These are phyloP conservation scores for Lepidium aucheri DNA, from an alignment of 345 rosid genomes.

Conservation along the genomic window DNA sequence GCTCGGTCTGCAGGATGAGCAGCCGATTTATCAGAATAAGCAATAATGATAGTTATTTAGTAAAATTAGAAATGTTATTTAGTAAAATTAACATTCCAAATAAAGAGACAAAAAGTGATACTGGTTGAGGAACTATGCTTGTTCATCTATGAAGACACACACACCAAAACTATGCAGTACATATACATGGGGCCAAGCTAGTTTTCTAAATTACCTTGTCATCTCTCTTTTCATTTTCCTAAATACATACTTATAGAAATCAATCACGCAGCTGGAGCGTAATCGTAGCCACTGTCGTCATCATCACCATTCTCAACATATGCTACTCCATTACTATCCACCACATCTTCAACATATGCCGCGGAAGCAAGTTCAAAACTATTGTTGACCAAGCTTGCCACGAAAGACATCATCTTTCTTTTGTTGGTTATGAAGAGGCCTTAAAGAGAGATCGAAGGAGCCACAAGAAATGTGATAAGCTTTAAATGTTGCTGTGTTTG, in stretches of 20 bases:
- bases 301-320: slow-evolving; percentile 18
- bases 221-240: background rate
- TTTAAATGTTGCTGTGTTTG: slow-evolving; percentile 5
- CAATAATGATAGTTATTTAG: background rate
- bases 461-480: background rate
- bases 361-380: background rate
- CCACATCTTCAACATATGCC: background rate
- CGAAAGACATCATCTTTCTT: background rate
- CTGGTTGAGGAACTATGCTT: background rate
- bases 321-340: background rate
- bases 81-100: background rate
- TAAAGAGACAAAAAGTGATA: background rate
- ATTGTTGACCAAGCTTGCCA: background rate
- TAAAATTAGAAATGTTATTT: background rate
- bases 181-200: background rate
- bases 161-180: background rate
- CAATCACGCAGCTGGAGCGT: slow-evolving; percentile 18
- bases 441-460: background rate
- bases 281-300: slow-evolving; percentile 13
- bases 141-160: background rate
- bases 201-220: background rate
- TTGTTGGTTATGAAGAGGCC: background rate
- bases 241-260: background rate
- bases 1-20: too few relatives aligned
- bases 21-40: background rate